Percentiles rank a stretch among this genome's conserved stretches.
Evolutionary conservation across 352 stramenopile genomes (phyloP).

Genomic region (Phytophthora boehmeriae): DNA sequence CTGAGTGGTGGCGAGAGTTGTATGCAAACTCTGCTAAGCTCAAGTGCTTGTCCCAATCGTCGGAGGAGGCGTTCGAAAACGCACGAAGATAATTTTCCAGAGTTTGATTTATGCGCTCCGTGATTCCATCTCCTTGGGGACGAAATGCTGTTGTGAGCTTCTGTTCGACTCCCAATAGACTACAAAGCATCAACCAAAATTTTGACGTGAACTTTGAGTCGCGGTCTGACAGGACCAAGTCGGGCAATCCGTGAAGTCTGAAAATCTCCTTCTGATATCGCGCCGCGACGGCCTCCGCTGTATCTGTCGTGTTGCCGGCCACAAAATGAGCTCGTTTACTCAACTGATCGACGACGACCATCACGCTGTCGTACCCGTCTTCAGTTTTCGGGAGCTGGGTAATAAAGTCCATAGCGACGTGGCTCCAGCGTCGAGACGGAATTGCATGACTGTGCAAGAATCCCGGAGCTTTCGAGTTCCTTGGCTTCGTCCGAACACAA

Average conservation of each 20-base stretch:
- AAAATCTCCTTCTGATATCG: background rate
- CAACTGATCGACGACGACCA: background rate
- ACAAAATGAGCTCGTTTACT: slow-evolving; percentile 1
- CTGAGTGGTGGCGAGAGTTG: slow-evolving; percentile 5
- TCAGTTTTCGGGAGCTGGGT: background rate
- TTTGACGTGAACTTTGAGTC: background rate
- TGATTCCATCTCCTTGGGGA: background rate
- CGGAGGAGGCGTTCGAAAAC: background rate
- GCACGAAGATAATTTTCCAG: background rate
- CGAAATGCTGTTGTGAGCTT: slow-evolving; percentile 2
- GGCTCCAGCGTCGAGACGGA: too few species aligned
- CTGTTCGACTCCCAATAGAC: background rate
- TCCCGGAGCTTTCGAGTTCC: background rate
- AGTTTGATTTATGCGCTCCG: background rate
- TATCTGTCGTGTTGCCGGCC: background rate
- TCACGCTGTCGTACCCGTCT: background rate
- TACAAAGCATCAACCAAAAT: background rate
- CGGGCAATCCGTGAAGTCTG: background rate
- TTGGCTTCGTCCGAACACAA: background rate
- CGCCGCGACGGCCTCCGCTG: background rate
- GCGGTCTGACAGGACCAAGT: slow-evolving; percentile 1
- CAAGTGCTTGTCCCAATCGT: background rate
- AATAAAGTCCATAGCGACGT: background rate
- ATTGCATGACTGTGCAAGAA: background rate
- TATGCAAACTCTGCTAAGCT: slow-evolving; percentile 11